Conservation (phyloP, 192 early-diverging fungal genomes). For the Entomortierella lignicola region DNA sequence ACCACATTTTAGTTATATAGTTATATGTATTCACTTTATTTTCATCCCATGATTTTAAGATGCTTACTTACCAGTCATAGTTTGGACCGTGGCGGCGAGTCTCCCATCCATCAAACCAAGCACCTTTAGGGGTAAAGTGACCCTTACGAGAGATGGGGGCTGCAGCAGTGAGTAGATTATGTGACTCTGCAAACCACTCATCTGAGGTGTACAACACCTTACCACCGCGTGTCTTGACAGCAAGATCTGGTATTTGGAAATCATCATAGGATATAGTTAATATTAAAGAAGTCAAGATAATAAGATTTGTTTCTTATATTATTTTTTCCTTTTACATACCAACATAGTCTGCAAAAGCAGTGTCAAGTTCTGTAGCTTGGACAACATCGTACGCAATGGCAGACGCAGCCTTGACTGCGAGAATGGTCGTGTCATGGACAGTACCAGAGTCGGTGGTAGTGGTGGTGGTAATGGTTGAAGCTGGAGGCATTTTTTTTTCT, state of each 20-base stretch:
- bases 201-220: constrained; percentile 84
- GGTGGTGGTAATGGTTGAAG: constrained; percentile 12
- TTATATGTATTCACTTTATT: no score
- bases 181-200: constrained; percentile 92
- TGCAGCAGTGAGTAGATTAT: constrained; percentile 78
- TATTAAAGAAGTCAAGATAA: no score
- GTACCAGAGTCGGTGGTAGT: no score
- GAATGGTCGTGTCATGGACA: background rate
- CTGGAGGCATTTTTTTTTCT: constrained; percentile 47
- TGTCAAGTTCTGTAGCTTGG: constrained; percentile 2
- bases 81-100: constrained; percentile 87
- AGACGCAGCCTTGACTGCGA: background rate
- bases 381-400: constrained; percentile 25
- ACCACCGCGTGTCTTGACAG: constrained; percentile 73
- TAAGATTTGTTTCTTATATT: no score
- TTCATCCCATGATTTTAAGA: background rate
- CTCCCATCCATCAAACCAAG: constrained; percentile 95
- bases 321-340: constrained; percentile 7
- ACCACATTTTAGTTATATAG: no score
- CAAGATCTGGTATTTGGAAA: constrained; percentile 70
- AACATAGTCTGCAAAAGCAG: constrained; percentile 26
- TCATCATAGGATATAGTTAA: no score
- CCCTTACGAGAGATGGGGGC: constrained; percentile 74
- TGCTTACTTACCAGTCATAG: constrained; percentile 78
- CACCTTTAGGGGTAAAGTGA: constrained; percentile 71